Conservation (phyloP, 1,284 basidiomycete genomes). For the Moesziomyces sp. region DNA sequence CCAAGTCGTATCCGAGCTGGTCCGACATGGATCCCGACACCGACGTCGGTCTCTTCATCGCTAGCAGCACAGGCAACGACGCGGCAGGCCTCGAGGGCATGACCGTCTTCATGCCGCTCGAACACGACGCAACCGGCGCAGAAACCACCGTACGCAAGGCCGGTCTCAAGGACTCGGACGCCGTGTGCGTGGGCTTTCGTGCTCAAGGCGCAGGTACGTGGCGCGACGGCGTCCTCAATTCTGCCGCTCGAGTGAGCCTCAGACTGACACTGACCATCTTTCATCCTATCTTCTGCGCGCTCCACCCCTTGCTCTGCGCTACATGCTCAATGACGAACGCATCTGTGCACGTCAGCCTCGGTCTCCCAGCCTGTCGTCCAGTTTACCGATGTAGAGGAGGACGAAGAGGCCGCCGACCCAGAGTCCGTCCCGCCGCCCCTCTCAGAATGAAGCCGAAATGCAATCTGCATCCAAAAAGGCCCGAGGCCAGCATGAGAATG, state of each 20-base stretch:
- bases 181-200: constrained; percentile 39
- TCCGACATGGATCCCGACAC: constrained; percentile 22
- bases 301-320: not conserved
- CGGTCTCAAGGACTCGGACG: constrained; percentile 44
- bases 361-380: constrained; percentile 46
- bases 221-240: too few species aligned
- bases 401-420: constrained; percentile 30
- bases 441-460: constrained; percentile 11
- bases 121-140: constrained; percentile 16
- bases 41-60: constrained; percentile 42
- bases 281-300: not conserved
- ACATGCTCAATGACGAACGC: not conserved
- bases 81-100: constrained; percentile 13
- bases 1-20: constrained; percentile 34
- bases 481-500: too few species aligned
- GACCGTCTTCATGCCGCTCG: constrained; percentile 45
- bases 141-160: constrained; percentile 36
- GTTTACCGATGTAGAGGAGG: constrained; percentile 39
- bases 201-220: constrained; percentile 37
- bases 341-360: constrained; percentile 9
- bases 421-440: constrained; percentile 34
- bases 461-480: not conserved
- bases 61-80: constrained; percentile 24
- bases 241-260: not conserved
- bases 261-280: not conserved